phyloP scores from a whole-genome alignment of 1,284 basidiomycete species.

The Apiotrichum domesticum region DNA sequence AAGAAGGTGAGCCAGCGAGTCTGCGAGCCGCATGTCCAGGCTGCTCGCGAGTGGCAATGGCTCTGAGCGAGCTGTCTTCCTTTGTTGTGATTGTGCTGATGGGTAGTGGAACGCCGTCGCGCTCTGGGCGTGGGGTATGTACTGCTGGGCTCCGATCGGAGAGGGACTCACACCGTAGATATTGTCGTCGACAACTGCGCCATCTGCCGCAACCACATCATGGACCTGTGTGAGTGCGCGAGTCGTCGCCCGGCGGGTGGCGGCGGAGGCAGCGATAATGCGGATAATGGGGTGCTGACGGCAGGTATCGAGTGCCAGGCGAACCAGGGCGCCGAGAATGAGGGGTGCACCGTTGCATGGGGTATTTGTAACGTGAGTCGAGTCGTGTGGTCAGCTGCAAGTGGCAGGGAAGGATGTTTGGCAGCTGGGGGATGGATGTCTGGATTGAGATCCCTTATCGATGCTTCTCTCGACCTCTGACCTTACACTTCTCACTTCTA shows the following conservation, averaged over 20 bases:
- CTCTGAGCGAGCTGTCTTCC: no score
- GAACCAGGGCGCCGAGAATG: slow-evolving; percentile 92
- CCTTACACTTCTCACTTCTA: no score
- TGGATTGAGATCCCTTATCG: no score
- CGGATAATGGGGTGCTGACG: background rate
- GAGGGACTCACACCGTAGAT: slow-evolving; percentile 51
- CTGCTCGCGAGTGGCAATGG: no score
- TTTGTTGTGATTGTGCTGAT: background rate
- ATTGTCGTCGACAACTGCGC: slow-evolving; percentile 95
- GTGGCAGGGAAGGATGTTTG: no score
- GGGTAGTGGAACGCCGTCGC: slow-evolving; percentile 89
- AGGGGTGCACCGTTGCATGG: slow-evolving; percentile 97
- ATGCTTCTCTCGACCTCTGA: no score
- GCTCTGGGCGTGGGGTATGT: slow-evolving; percentile 89
- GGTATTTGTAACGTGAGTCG: slow-evolving; percentile 90
- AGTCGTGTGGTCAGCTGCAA: background rate
- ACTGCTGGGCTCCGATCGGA: no score
- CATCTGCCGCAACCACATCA: slow-evolving; percentile 95
- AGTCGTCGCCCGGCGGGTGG: no score
- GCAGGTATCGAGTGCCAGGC: slow-evolving; percentile 99
- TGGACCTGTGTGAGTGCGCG: slow-evolving; percentile 79
- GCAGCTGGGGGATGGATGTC: no score
- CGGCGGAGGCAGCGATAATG: no score
- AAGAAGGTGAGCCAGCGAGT: slow-evolving; percentile 66
- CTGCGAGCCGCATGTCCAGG: background rate